Evolutionary conservation across 2,329 filamentous ascomycete species (phyloP).

Genomic region (Fusarium sp.): DNA sequence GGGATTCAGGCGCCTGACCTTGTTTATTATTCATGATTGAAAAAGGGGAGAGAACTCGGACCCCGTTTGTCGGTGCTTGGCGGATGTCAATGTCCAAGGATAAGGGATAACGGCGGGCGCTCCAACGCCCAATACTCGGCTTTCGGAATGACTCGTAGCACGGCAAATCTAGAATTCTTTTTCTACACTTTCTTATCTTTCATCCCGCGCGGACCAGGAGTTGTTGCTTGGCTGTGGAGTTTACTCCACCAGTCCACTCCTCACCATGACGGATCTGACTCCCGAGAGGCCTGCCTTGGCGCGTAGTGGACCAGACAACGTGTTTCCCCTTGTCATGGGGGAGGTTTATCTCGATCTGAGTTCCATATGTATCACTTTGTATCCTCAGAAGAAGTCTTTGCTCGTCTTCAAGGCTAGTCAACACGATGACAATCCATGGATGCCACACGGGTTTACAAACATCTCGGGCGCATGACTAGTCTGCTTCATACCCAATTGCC

Average conservation of each 20-base stretch:
- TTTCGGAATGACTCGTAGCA: background rate
- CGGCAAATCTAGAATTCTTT: background rate
- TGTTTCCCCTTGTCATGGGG: background rate
- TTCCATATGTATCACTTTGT: background rate
- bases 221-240: background rate
- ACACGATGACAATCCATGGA: background rate
- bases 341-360: background rate
- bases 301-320: background rate
- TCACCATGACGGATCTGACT: constrained; percentile 1
- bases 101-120: background rate
- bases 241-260: background rate
- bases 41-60: background rate
- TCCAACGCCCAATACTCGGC: background rate
- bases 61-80: background rate
- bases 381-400: background rate
- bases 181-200: background rate
- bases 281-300: background rate
- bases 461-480: background rate
- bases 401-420: background rate
- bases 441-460: background rate
- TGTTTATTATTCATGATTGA: background rate
- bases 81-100: constrained; percentile 1
- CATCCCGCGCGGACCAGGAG: background rate
- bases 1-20: background rate
- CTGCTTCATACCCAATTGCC: constrained; percentile 18